Evolutionary conservation across 1,284 basidiomycete species (phyloP).

Genomic region (Cerioporus squamosus): DNA sequence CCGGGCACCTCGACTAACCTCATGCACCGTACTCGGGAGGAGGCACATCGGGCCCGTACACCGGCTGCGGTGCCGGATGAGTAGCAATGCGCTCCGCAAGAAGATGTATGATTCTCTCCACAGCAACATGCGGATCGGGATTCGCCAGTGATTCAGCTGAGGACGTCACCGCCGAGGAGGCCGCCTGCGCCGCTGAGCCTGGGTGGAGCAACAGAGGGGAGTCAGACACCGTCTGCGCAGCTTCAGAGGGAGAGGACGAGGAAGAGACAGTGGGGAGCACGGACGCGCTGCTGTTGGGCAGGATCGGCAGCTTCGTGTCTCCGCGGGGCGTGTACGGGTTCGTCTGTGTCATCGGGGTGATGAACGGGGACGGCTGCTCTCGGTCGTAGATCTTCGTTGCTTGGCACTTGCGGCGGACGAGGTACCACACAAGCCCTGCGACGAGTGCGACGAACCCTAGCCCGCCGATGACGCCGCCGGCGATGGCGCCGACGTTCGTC

Average conservation of each 20-base stretch:
- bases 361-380: too few species aligned
- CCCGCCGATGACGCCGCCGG: constrained; percentile 14
- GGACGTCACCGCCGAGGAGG: not conserved
- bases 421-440: constrained; percentile 3
- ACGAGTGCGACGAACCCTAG: constrained; percentile 6
- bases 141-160: not conserved
- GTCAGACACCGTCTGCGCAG: too few species aligned
- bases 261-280: too few species aligned
- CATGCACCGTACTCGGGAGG: constrained; percentile 22
- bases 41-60: constrained; percentile 8
- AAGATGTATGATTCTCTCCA: constrained; percentile 30
- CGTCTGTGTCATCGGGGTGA: too few species aligned
- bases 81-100: constrained; percentile 28
- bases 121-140: constrained; percentile 1
- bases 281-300: too few species aligned
- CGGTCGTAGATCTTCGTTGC: not conserved
- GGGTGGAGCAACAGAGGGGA: too few species aligned
- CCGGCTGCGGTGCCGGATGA: not conserved
- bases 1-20: not conserved
- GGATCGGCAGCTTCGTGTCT: too few species aligned
- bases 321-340: not conserved
- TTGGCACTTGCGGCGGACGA: constrained; percentile 5
- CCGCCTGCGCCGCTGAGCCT: not conserved
- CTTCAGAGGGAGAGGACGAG: too few species aligned
- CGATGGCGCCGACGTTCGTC: constrained; percentile 14